Conservation (phyloP, 2,329 filamentous ascomycete species). For the Apiospora rasikravindrae region DNA sequence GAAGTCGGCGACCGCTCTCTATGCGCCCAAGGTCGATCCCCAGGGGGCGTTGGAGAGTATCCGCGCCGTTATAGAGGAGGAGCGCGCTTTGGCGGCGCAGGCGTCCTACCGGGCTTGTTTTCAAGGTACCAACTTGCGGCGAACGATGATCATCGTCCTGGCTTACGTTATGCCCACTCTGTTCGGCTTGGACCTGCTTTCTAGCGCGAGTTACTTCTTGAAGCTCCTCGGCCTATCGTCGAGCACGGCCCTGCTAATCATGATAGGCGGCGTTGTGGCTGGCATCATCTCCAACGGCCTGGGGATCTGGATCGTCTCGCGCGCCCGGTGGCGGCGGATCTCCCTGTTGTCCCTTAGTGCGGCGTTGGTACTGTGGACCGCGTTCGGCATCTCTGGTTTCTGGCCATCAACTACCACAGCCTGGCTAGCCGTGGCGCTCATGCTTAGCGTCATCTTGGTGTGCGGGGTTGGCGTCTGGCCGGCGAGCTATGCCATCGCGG, state of each 20-base stretch:
- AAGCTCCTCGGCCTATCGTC: constrained; percentile 42
- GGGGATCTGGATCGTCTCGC: constrained; percentile 50
- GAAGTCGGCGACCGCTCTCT: constrained; percentile 54
- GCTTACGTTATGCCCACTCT: constrained; percentile 48
- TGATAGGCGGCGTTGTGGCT: constrained; percentile 51
- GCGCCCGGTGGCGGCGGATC: constrained; percentile 46
- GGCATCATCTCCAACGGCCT: constrained; percentile 50
- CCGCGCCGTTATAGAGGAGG: constrained; percentile 53
- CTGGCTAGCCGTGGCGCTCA: constrained; percentile 45
- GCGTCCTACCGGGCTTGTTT: constrained; percentile 51
- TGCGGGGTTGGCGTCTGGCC: constrained; percentile 27
- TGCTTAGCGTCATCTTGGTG: constrained; percentile 50
- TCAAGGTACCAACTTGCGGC: constrained; percentile 46
- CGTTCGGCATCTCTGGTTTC: constrained; percentile 53
- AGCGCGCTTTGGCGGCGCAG: constrained; percentile 35
- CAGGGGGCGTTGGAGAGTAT: constrained; percentile 50
- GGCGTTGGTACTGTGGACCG: constrained; percentile 46
- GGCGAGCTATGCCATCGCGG: constrained; percentile 42
- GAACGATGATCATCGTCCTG: constrained; percentile 49
- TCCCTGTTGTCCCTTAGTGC: constrained; percentile 42
- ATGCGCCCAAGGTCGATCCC: constrained; percentile 45
- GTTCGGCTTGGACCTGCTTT: constrained; percentile 51
- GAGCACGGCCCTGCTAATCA: constrained; percentile 45
- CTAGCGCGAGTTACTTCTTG: constrained; percentile 47
- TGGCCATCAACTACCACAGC: constrained; percentile 43